Evolutionary conservation across 768 basidiomycete genomes (phyloP), one percentile per base, ranked within the genome.

Genomic region (Hypholoma fasciculare): DNA sequence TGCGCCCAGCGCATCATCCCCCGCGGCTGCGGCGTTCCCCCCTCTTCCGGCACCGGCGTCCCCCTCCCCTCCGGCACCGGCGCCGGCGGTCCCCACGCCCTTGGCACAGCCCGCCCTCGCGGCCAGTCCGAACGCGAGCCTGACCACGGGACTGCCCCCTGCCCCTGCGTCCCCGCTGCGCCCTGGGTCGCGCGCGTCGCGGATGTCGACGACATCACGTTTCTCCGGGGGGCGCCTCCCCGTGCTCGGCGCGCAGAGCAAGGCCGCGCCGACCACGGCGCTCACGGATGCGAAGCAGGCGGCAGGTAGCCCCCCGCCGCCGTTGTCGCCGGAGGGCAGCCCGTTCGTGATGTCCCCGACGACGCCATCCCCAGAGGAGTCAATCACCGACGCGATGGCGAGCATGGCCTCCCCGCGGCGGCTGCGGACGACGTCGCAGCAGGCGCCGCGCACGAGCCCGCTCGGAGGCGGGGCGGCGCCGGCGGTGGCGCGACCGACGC

Each of bases 111-210:
- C 11, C 14, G 46, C 19, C 30, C 13, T 38, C 17, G 9, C 34
- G 14, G 14, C 44, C 11, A 39, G 26, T 27, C 14, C 20, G 14
- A 52, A 38, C 39, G 37, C 48, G 39, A 23, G 60, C 39, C 4
- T n/a, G 3, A 42, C 40, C 30, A 34, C 30, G 30, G 30, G 30
- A 34, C 9, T 34, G 7, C 40, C 40, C 51, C 50, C 49, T 48
- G 52, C 60, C 64, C 56, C 73, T 39, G 74, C 81, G 11, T 86
- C 88, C 0, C 88, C 90, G 0, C 70, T 89, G 48, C 84, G 90
- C 7, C 87, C 90, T 37, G 87, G 80, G 6, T 92, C 90, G 5
- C 81, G 90, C 42, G 84, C 88, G 5, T 91, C 89, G 2, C 81
- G 87, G 16, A 68, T 86, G 19, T 90, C 89, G 2, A 79, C 82